A percentile compares a stretch with the other conserved stretches of the same genome.
Conservation (phyloP, 2,329 filamentous ascomycete genomes). For the Nothomitra cinnamomea region DNA sequence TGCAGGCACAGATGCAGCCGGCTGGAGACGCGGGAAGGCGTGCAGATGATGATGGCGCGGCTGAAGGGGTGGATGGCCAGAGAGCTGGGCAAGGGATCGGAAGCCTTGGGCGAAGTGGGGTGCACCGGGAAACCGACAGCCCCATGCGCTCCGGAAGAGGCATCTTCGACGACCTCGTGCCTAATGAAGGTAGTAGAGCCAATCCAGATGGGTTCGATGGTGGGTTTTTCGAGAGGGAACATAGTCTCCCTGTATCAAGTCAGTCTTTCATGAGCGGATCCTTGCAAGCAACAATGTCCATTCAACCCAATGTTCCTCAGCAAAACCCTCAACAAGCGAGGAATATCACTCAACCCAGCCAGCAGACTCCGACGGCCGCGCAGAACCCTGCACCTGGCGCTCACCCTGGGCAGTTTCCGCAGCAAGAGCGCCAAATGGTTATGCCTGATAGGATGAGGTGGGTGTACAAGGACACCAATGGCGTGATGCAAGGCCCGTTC, state of each 20-base stretch:
- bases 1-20: conserved; percentile 79
- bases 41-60: conserved; percentile 40
- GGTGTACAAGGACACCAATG: conserved; percentile 93
- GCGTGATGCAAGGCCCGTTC: conserved; percentile 82
- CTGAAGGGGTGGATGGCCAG: conserved; percentile 19
- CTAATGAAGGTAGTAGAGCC: conserved; percentile 5
- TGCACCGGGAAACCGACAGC: conserved; percentile 34
- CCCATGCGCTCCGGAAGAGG: conserved; percentile 38
- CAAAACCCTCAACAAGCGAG: neutral
- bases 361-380: neutral
- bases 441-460: conserved; percentile 98
- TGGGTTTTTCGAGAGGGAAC: conserved; percentile 6
- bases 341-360: neutral
- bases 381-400: neutral
- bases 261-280: conserved; percentile 11
- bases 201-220: neutral
- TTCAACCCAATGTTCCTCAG: neutral
- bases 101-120: conserved; percentile 14
- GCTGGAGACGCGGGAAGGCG: conserved; percentile 16
- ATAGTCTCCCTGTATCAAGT: conserved; percentile 14
- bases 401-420: conserved; percentile 17
- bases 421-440: conserved; percentile 77
- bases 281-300: conserved; percentile 13
- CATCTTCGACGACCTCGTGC: conserved; percentile 34
- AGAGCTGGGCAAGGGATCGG: conserved; percentile 34